These are phyloP conservation scores for Entomortierella parvispora DNA, from an alignment of 192 early-diverging fungal species.

Conservation along the genomic window DNA sequence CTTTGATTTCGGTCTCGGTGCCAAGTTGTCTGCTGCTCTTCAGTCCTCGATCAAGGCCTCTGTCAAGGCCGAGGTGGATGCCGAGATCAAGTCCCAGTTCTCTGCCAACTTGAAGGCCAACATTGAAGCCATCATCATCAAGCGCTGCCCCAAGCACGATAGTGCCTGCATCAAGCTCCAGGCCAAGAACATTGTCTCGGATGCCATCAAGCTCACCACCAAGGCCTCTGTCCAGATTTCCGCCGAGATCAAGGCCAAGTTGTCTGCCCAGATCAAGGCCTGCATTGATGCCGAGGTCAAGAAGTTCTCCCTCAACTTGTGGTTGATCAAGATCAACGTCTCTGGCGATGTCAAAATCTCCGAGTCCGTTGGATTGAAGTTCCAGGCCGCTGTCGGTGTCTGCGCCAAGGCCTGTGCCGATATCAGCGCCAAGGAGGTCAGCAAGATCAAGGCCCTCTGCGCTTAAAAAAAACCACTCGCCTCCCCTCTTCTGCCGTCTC, in stretches of 20 bases:
- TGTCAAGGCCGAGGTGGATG: slow-evolving; percentile 48
- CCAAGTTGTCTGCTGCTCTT: slow-evolving; percentile 39
- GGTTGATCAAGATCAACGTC: slow-evolving; percentile 42
- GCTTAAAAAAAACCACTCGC: slow-evolving; percentile 7
- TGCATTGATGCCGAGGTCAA: slow-evolving; percentile 46
- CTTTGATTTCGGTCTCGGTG: slow-evolving; percentile 41
- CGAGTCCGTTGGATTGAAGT: slow-evolving; percentile 15
- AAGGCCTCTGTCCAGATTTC: slow-evolving; percentile 46
- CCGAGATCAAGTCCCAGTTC: slow-evolving; percentile 47
- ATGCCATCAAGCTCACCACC: slow-evolving; percentile 39
- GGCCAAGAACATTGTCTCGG: slow-evolving; percentile 43
- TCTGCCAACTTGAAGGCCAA: slow-evolving; percentile 43
- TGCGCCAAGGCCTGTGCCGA: slow-evolving; percentile 31
- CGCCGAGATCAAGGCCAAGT: slow-evolving; percentile 28
- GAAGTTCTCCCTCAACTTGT: slow-evolving; percentile 50
- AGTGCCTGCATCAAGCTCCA: slow-evolving; percentile 33
- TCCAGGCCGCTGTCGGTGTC: slow-evolving; percentile 38
- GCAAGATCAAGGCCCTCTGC: slow-evolving; percentile 47
- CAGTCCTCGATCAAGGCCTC: slow-evolving; percentile 47
- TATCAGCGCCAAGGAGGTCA: slow-evolving; percentile 28
- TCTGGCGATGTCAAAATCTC: slow-evolving; percentile 40
- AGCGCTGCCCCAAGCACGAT: slow-evolving; percentile 46
- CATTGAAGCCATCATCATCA: slow-evolving; percentile 39
- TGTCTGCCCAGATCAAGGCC: slow-evolving; percentile 43
- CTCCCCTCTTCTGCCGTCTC: neutral